Conservation (phyloP, 2,329 filamentous ascomycete genomes). For the Colletotrichum tofieldiae region DNA sequence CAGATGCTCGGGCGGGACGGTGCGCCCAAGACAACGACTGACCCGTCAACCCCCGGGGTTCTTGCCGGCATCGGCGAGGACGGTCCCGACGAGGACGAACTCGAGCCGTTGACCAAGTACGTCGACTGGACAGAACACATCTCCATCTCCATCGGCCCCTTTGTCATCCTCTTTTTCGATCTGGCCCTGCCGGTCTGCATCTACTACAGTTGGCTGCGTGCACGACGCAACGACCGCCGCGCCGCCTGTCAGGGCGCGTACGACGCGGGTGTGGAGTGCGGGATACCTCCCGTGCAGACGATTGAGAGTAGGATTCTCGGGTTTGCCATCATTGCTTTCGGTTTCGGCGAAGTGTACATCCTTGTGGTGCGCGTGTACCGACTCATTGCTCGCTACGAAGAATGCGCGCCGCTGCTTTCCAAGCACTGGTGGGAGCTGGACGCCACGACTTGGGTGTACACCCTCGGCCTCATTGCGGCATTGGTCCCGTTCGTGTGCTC, state of each 20-base stretch:
- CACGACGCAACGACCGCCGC: constrained; percentile 34
- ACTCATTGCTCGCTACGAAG: constrained; percentile 33
- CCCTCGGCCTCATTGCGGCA: constrained; percentile 39
- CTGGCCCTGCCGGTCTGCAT: constrained; percentile 37
- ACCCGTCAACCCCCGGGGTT: constrained; percentile 29
- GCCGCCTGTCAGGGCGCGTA: constrained; percentile 29
- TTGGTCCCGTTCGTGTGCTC: constrained; percentile 39
- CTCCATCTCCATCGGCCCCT: constrained; percentile 40
- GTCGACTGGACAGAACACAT: constrained; percentile 41
- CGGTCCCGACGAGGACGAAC: constrained; percentile 30
- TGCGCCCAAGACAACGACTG: constrained; percentile 34
- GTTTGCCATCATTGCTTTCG: constrained; percentile 39
- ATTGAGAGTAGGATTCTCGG: constrained; percentile 37
- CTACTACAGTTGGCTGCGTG: constrained; percentile 41
- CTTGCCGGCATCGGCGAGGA: constrained; percentile 27
- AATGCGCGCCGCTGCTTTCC: constrained; percentile 37
- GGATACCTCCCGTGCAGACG: constrained; percentile 25
- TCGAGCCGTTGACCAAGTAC: constrained; percentile 41
- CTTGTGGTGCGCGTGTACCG: constrained; percentile 39
- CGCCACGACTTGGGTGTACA: constrained; percentile 39
- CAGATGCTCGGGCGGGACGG: constrained; percentile 32
- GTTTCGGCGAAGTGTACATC: constrained; percentile 41
- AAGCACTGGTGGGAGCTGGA: constrained; percentile 40
- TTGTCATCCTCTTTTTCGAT: constrained; percentile 42
- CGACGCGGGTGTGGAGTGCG: constrained; percentile 33